A percentile compares a stretch with the other conserved stretches of the same genome.
Conservation (phyloP, 768 basidiomycete species). For the Collybiopsis confluens region DNA sequence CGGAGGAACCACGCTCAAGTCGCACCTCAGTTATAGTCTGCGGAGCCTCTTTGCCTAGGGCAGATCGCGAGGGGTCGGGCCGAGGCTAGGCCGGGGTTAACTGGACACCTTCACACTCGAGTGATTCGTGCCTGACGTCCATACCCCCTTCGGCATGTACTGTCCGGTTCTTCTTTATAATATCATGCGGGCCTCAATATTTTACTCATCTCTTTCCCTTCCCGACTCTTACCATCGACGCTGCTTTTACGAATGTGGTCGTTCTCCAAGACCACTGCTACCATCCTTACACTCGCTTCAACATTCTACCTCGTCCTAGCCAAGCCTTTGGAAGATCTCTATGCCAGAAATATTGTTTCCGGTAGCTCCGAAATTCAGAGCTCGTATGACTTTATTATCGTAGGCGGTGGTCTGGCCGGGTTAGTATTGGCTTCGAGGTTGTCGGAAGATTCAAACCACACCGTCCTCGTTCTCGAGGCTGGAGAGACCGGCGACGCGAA, state of each 20-base stretch:
- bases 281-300: conserved; percentile 7
- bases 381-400: conserved; percentile 8
- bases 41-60: too few relatives aligned
- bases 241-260: conserved; percentile 7
- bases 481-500: conserved; percentile 4
- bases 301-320: background rate
- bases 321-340: background rate
- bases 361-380: background rate
- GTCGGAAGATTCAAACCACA: conserved; percentile 1
- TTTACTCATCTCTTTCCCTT: too few relatives aligned
- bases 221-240: background rate
- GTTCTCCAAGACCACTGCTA: background rate
- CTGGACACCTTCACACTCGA: too few relatives aligned
- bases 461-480: conserved; percentile 4
- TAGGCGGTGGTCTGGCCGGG: conserved; percentile 2
- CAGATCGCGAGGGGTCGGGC: too few relatives aligned
- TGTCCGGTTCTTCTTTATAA: too few relatives aligned
- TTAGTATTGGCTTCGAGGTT: background rate
- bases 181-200: too few relatives aligned
- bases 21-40: too few relatives aligned
- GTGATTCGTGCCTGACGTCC: too few relatives aligned
- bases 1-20: too few relatives aligned
- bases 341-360: conserved; percentile 1
- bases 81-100: too few relatives aligned
- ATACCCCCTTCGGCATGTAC: too few relatives aligned